Base-by-base conservation (phyloP, 2,329 filamentous ascomycete genomes). In the Amphichorda felina region DNA sequence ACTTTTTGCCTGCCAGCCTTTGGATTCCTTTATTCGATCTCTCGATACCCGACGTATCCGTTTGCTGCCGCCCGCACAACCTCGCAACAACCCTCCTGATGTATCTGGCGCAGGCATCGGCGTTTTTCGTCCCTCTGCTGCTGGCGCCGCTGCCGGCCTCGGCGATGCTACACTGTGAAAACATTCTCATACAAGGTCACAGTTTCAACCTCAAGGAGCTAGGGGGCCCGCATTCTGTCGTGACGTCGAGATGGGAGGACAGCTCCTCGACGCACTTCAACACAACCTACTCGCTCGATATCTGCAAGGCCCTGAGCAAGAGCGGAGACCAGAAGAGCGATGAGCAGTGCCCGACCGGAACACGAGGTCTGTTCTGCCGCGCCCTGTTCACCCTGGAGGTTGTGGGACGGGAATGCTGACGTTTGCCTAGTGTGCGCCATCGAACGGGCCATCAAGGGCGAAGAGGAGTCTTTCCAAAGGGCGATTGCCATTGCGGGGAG, bases 211-310 rank as follows among this genome's bases (percentile, higher is more conserved):
- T 89, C 21, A 62, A 63, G 18, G 56, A 65, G 42, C 69, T 88
- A 7, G 64, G 61, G 5, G 83, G 82, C 2, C 78, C 80, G 24
- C 80, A 81, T 53, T 73, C 76, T 0, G 76, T 86, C 26, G 68
- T 84, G 37, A 73, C 73, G 33, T 65, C 62, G 48, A 65, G 64
- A 45, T 63, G 66, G 42, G 57, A 68, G 64, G 13, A 64, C 65
- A 13, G 63, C n/a, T n/a, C n/a, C n/a, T n/a, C 72, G 19, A 66
- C 64, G 40, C 50, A 58, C 35, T 45, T 46, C 38, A 91, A 91
- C 55, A 85, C 77, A 18, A 89, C 84, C 30, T 93, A 86, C 56
- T 88, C 83, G 1, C 53, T 93, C 38, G 82, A 93, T 48, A 66
- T 93, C 33, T 94, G 86, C 60, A 59, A 65, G 35, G 66, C 73